Base-by-base conservation (phyloP, 345 rosid species). In the Salix brachista region DNA sequence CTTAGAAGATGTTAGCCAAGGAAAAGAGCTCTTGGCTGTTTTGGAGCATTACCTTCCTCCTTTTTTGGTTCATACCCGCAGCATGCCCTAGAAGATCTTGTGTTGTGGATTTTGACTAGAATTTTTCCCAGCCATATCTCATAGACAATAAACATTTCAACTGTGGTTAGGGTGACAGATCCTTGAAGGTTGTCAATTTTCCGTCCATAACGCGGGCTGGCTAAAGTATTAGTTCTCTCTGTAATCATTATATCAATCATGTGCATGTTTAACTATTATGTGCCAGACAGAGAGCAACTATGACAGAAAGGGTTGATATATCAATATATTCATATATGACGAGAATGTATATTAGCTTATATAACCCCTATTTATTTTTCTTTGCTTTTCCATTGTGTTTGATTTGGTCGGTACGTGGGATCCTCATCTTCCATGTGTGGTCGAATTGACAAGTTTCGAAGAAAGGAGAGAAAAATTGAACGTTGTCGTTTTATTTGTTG, bases 21-120 rank as follows among this genome's bases (percentile, higher is more conserved):
- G 87, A 74, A 75, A 80, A 79, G 83, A 90, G 71, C 88, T 94
- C 72, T 78, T 91, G 86, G 87, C 88, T 26, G 82, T 84, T 75
- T 84, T 92, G 88, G 92, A 92, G 86, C 95, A 84, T 83, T 85
- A 89, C 80, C 94, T 94, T 77, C 97, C 98, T 85, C 86, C 86
- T 41, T 91, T 94, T 88, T 85, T 86, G 80, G 91, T 91, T 58
- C 83, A 75, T 34, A 50, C 84, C 64, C 46, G 46, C 23, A 34
- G 44, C n/a, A 14, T 67, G 37, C 77, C 73, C 68, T 83, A 80
- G 83, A 69, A 69, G 70, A 62, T 67, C 65, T 44, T 44, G 36
- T 21, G 39, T 23, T 2, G 77, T 37, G 44, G 79, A 69, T 70
- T 78, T 87, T 76, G 26, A 7, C 68, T 30, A 44, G 48, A 46